Conservation (phyloP, 495 filamentous ascomycete genomes). For the Podospora australis region DNA sequence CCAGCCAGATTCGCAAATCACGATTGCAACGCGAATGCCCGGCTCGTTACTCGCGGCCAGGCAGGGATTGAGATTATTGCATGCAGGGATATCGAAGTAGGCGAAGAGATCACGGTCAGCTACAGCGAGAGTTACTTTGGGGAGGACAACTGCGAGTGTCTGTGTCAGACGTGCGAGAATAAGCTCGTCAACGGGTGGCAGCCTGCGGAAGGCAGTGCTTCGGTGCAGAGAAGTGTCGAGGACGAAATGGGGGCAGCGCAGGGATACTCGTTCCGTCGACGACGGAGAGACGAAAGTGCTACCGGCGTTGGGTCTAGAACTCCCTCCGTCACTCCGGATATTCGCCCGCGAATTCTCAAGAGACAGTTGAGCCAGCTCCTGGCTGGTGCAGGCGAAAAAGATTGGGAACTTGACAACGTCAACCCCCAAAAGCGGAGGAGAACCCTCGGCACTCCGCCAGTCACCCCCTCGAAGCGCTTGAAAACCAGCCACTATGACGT, state of each 20-base stretch:
- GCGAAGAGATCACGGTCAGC: slow-evolving; percentile 91
- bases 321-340: slow-evolving; percentile 42
- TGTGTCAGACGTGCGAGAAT: slow-evolving; percentile 84
- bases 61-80: slow-evolving; percentile 86
- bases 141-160: slow-evolving; percentile 86
- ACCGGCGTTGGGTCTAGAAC: slow-evolving; percentile 34
- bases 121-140: slow-evolving; percentile 98
- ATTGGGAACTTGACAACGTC: slow-evolving; percentile 5
- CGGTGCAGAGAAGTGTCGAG: slow-evolving; percentile 44
- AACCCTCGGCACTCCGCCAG: slow-evolving; percentile 35
- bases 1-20: slow-evolving; percentile 96
- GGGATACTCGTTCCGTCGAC: slow-evolving; percentile 39
- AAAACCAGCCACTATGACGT: slow-evolving; percentile 33
- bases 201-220: slow-evolving; percentile 25
- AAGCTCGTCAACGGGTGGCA: slow-evolving; percentile 75
- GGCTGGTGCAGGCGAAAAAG: slow-evolving; percentile 24
- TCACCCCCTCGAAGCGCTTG: slow-evolving; percentile 38
- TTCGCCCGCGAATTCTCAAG: slow-evolving; percentile 38
- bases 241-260: slow-evolving; percentile 20
- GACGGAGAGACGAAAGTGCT: slow-evolving; percentile 37
- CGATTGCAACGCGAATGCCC: slow-evolving; percentile 90
- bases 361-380: slow-evolving; percentile 25
- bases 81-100: slow-evolving; percentile 68
- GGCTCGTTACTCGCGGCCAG: slow-evolving; percentile 69
- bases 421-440: slow-evolving; percentile 29